These are phyloP conservation scores for Melaleuca alternifolia DNA, from an alignment of 345 rosid genomes.

Conservation along the genomic window DNA sequence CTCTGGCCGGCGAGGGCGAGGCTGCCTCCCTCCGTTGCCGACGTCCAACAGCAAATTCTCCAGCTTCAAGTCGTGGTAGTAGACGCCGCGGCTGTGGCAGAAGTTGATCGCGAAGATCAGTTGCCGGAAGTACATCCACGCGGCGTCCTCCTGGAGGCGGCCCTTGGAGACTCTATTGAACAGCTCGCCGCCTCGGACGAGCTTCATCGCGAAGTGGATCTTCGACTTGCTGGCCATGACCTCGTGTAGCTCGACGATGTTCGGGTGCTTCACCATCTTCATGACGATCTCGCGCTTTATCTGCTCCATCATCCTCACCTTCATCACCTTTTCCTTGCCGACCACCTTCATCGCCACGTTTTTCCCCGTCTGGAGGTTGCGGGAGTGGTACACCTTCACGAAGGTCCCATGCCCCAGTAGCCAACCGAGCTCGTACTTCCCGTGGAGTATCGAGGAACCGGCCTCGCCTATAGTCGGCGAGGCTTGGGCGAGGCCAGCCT, in stretches of 20 bases:
- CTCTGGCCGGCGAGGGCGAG: too few species aligned
- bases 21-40: too few species aligned
- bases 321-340: constrained; percentile 76
- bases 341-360: constrained; percentile 86
- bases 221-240: constrained; percentile 95
- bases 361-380: constrained; percentile 43
- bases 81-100: constrained; percentile 91
- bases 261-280: constrained; percentile 84
- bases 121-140: constrained; percentile 72
- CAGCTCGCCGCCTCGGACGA: constrained; percentile 81
- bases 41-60: constrained; percentile 75
- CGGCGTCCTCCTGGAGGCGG: constrained; percentile 56
- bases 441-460: constrained; percentile 40
- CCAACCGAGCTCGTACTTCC: constrained; percentile 84
- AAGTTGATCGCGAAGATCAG: constrained; percentile 77
- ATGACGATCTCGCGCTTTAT: constrained; percentile 87
- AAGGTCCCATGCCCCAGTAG: constrained; percentile 80
- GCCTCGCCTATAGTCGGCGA: too few species aligned
- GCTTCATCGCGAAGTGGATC: constrained; percentile 93
- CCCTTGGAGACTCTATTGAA: constrained; percentile 63
- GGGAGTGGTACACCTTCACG: constrained; percentile 77
- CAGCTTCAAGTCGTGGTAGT: constrained; percentile 82
- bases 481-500: too few species aligned
- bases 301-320: constrained; percentile 84
- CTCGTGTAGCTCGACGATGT: constrained; percentile 80